Evolutionary conservation across 1,139 yeast species (phyloP), one percentile per base, ranked within the genome.

Genomic region (Lodderomyces metapsilosis): DNA sequence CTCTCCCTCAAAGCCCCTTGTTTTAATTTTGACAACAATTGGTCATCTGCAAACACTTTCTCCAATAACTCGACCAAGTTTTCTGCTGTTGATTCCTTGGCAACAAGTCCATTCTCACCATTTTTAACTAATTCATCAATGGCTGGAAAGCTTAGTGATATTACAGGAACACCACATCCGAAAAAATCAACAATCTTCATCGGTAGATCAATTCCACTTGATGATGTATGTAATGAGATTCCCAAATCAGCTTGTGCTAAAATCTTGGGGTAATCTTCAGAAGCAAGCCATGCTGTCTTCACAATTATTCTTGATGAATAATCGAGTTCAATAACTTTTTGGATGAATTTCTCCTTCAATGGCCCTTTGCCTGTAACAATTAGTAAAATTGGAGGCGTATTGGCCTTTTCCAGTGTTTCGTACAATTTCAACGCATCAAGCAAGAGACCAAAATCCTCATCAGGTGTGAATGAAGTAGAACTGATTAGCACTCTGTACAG

Each of bases 281-380:
- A 68, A 1, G 83, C 59, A 24, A 94, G 69, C 98, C 98, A 94
- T 0, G 78, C 82, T 23, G 84, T 76, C 44, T 72, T 73, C 5
- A 91, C 68, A 1, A 69, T 56, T 5, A 89, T 76, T 34, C 74
- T 70, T 3, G 56, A 51, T 64, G 70, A 66, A 37, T 77, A 72
- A 18, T 70, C 52, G 18, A 78, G 64, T 9, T 62, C 56, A 4
- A 64, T 51, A 1, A 83, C 80, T 40, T 60, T 64, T n/a, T 68
- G 53, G 5, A 76, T 56, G 50, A 80, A 84, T 4, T 70, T 56
- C 2, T 59, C 50, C 48, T 78, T 79, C 63, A 87, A 58, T 0
- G 98, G 98, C 0, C 99, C 99, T 57, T 91, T 92, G 0, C 99
- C 99, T 0, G 99, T 94, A 17, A 94, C 84, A 17, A 91, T 65